Base-by-base conservation (phyloP, 371 early-diverging fungal genomes). In the Modicella reniformis region DNA sequence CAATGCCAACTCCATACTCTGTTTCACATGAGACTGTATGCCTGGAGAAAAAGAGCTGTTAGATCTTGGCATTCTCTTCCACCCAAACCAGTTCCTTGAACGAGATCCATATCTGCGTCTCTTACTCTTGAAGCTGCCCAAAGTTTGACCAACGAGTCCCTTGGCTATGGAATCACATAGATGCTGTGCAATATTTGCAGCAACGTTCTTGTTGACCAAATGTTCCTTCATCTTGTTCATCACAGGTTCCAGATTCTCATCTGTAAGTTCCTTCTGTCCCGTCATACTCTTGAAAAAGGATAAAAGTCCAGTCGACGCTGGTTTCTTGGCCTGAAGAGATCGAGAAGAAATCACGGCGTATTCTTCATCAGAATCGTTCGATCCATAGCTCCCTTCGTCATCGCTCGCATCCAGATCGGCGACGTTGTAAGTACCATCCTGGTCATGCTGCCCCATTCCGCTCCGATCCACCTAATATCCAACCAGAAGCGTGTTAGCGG, bases 141-240 rank as follows among this genome's bases (percentile, higher is more conserved):
- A 80, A 32, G 92, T 91, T 71, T 91, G 88, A 0, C 97, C 97
- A 8, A 92, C 72, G 47, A 98, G 75, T 54, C 87, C 90, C n/a
- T 84, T 85, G 28, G 82, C 73, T 13, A 97, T 94, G 23, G 94
- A 92, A 44, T 90, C 88, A 74, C 94, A 94, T 15, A 98, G 82
- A 68, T 94, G 92, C 17, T 90, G 88, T 1, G 97, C 93, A 65
- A 96, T 94, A 59, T 96, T 92, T 1, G 92, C 88, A 2, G 98
- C 98, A 1, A 98, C 97, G 73, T 98, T 98, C 84, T 97, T 96
- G 70, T 88, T 85, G 50, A 96, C 87, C 67, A 98, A 76, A 73
- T 96, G 97, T 68, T 96, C 94, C 73, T 92, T 91, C 92, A 97
- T 94, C 62, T 89, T 90, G 23, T 83, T 82, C 81, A 94, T 75